Conservation (phyloP, 2,329 filamentous ascomycete genomes). For the Mycogone perniciosa region DNA sequence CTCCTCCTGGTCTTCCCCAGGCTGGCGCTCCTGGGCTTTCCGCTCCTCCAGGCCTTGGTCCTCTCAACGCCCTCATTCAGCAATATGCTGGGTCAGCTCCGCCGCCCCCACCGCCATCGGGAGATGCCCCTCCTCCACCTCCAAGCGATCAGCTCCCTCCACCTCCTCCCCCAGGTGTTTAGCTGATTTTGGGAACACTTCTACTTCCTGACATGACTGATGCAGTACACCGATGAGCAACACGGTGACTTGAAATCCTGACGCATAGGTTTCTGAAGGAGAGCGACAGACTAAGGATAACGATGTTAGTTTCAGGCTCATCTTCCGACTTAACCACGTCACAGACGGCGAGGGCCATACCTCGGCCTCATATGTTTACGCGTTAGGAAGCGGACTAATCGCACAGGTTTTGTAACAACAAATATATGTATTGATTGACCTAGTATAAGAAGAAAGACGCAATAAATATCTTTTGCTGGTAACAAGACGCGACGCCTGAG, state of each 20-base stretch:
- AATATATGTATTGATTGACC: background rate
- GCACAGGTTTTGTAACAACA: constrained; percentile 5
- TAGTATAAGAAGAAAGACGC: background rate
- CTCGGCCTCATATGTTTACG: background rate
- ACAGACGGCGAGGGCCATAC: constrained; percentile 1
- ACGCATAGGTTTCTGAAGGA: no score
- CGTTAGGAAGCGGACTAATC: constrained; percentile 12
- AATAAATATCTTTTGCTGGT: no score
- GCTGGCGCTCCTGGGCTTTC: constrained; percentile 44
- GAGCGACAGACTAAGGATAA: background rate
- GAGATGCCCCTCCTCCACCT: constrained; percentile 48
- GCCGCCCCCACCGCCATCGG: constrained; percentile 55
- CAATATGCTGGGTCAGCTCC: constrained; percentile 52
- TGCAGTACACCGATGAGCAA: background rate
- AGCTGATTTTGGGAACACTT: constrained; percentile 10
- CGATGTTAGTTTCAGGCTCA: background rate
- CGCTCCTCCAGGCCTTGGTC: constrained; percentile 50
- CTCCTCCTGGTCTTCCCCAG: constrained; percentile 35
- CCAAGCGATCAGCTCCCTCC: constrained; percentile 37
- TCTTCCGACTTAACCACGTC: background rate
- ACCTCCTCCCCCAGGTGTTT: constrained; percentile 55
- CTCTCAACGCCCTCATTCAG: constrained; percentile 60
- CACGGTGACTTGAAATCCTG: no score
- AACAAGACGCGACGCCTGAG: no score
- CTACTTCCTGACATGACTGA: constrained; percentile 5